phyloP scores from a whole-genome alignment of 768 basidiomycete genomes.

The Mycena olivaceomarginata region DNA sequence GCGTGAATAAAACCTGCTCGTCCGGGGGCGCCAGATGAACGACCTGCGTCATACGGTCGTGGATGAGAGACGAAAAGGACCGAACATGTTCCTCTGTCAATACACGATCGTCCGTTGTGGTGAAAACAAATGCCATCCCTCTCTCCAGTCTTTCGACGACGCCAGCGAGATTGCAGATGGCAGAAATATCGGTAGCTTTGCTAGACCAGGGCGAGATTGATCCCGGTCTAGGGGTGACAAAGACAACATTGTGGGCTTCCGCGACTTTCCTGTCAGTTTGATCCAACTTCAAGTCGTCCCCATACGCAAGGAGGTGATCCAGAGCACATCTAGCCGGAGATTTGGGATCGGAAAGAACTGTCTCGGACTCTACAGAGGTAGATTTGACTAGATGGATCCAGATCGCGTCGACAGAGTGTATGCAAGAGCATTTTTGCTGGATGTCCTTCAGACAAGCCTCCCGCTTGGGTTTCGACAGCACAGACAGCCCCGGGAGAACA shows the following conservation, averaged over 20 bases:
- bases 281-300: conserved; percentile 79
- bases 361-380: conserved; percentile 64
- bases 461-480: conserved; percentile 83
- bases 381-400: conserved; percentile 92
- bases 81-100: conserved; percentile 70
- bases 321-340: conserved; percentile 74
- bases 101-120: conserved; percentile 59
- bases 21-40: conserved; percentile 76
- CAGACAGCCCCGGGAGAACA: conserved; percentile 85
- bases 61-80: conserved; percentile 81
- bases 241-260: conserved; percentile 69
- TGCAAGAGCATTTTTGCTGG: conserved; percentile 67
- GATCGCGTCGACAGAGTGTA: conserved; percentile 86
- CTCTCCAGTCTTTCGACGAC: conserved; percentile 91
- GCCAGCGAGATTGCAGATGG: conserved; percentile 86
- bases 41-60: conserved; percentile 98
- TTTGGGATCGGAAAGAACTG: conserved; percentile 63
- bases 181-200: conserved; percentile 97
- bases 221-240: conserved; percentile 89
- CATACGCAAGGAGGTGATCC: conserved; percentile 87
- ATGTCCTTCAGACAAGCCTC: conserved; percentile 78
- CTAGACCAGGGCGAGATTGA: conserved; percentile 99
- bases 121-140: conserved; percentile 83
- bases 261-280: conserved; percentile 62
- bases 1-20: conserved; percentile 74